phyloP scores from a whole-genome alignment of 441 rosid species.

The Theobroma grandiflorum region DNA sequence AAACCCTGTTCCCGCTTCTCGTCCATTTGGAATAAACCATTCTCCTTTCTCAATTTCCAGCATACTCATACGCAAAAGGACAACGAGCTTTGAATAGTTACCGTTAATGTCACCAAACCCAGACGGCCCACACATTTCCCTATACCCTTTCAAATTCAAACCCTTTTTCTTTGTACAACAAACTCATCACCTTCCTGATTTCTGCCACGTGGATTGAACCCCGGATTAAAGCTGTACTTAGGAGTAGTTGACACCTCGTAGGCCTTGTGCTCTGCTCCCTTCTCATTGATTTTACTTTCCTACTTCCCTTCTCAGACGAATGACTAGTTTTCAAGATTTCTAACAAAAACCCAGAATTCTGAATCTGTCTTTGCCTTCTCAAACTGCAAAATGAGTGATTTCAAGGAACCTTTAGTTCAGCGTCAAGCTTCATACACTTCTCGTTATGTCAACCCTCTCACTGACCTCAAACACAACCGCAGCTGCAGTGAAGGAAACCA shows the following conservation, averaged over 20 bases:
- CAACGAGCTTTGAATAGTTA: conserved; percentile 12
- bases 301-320: not conserved
- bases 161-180: not conserved
- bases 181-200: conserved; percentile 9
- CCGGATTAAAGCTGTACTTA: not conserved
- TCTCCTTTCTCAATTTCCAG: conserved; percentile 12
- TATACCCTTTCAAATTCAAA: conserved; percentile 57
- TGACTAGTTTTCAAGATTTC: conserved; percentile 25
- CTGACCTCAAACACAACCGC: conserved; percentile 48
- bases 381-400: conserved; percentile 26
- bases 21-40: not conserved
- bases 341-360: not conserved
- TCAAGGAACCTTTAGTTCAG: conserved; percentile 38
- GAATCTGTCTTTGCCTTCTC: conserved; percentile 4
- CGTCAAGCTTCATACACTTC: conserved; percentile 46
- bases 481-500: conserved; percentile 54
- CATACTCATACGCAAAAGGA: not conserved
- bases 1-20: conserved; percentile 15
- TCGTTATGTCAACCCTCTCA: conserved; percentile 48
- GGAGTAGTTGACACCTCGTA: not conserved
- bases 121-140: conserved; percentile 42
- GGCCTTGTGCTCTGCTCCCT: too few species aligned
- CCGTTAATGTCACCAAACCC: conserved; percentile 33
- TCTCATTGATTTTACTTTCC: too few species aligned
- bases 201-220: not conserved